Evolutionary conservation across 2,329 filamentous ascomycete genomes (phyloP), one percentile per base, ranked within the genome.

Genomic region (Arthroderma uncinatum): DNA sequence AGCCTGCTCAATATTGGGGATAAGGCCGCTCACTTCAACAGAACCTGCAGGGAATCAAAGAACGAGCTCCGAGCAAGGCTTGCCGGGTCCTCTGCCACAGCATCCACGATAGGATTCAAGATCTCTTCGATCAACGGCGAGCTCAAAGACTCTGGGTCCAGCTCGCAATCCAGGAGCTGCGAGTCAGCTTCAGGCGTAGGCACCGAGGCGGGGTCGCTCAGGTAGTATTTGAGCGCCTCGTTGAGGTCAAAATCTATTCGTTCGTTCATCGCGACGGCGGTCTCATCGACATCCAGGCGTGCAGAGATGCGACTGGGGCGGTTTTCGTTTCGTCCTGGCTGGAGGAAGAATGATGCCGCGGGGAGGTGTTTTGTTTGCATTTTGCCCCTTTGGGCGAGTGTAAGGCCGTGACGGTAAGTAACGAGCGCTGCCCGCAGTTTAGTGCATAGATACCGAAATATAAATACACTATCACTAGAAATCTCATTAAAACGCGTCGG

Each of bases 211-310:
- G 93, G 92, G 71, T 97, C 92, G 74, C 89, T 94, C 81, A 96
- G 88, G 75, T 96, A 98, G 71, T 89, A 82, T 79, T 95, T 96
- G 72, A 97, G 86, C 63, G 90, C 89, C 77, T 95, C 87, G 72
- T 96, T 95, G 73, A 98, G 89, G 72, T 97, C 89, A 76, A 98
- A 98, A 68, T 85, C 81, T 70, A 90, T 81, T 62, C 73, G 75
- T 62, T 78, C 76, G 65, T 79, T 79, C 76, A 87, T 87, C 67
- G 78, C 86, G 84, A 59, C 54, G 30, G 52, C 19, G 5, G 55
- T 60, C 16, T 54, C 50, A 48, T 34, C 40, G 44, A n/a, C 44
- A 48, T 28, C 44, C 16, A 48, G 21, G 8, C 14, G 1, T 12
- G n/a, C 5, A 19, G 3, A 21, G 14, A 21, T 21, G 14, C 33